Base-by-base conservation (phyloP, 2,329 filamentous ascomycete genomes). In the Fusarium algeriense region DNA sequence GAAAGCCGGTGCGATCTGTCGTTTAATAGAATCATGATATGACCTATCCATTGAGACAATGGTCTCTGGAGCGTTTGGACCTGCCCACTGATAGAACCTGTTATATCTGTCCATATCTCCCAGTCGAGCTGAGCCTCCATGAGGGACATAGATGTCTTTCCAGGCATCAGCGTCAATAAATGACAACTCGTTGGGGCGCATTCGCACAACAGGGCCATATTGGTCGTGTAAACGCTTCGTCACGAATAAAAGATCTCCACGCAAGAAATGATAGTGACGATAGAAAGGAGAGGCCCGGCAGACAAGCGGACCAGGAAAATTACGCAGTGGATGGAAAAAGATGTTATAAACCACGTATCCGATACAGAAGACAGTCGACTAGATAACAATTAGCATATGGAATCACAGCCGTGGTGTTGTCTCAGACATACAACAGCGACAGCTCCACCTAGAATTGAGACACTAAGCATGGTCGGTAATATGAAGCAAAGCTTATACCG, bases 1-100 rank as follows among this genome's bases (percentile, higher is more conserved):
- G 15, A 54, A 54, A 9, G 50, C 50, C 3, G 50, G 37, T 3
- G 6, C 13, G 37, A 54, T 37, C n/a, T 41, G 35, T 17, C 37
- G 26, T 20, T 54, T 54, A 26, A 54, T 44, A 12, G 50, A 44
- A 23, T 54, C 50, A 23, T 54, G 50, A 44, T 54, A 54, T 4
- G 50, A 30, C n/a, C 50, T 54, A 23, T 54, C 37, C 19, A 54
- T 7, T 3, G 50, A 54, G 50, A 54, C 37, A 13, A 54, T 20
- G 0, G 50, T 54, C 28, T 54, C 50, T 32, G 50, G 50, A 14
- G 50, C 37, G 38, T 38, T 54, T 6, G 50, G 50, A 8, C 50
- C 50, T 23, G 50, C 50, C 50, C 50, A 54, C 9, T 54, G 50
- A 11, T 54, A 54, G 26, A 54, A 54, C 23, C 26, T 54, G 26